phyloP scores from a whole-genome alignment of 352 stramenopile species.

The Phytopythium helicoides region DNA sequence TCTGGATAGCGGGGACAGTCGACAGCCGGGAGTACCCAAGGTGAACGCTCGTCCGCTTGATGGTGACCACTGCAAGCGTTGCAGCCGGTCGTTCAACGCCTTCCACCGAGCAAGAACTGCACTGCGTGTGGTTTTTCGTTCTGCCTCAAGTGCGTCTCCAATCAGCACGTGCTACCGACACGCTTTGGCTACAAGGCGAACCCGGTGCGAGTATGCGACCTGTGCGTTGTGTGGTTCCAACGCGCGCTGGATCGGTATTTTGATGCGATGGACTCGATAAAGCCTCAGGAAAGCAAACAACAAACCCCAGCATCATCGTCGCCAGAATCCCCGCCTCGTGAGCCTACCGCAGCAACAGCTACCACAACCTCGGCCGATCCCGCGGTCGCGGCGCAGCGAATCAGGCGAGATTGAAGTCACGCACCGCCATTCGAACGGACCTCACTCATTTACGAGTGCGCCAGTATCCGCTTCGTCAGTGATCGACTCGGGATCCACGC shows the following conservation, averaged over 20 bases:
- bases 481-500: neutral
- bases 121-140: conserved; percentile 53
- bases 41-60: conserved; percentile 28
- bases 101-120: conserved; percentile 69
- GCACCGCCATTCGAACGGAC: neutral
- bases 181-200: conserved; percentile 57
- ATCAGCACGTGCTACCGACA: conserved; percentile 48
- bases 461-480: conserved; percentile 1
- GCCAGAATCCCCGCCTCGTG: conserved; percentile 8
- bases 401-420: neutral
- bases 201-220: conserved; percentile 52
- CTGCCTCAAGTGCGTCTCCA: conserved; percentile 63
- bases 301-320: conserved; percentile 9
- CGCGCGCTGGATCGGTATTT: conserved; percentile 66
- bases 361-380: neutral
- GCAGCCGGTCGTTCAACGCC: conserved; percentile 61
- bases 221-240: conserved; percentile 65
- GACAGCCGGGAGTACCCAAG: conserved; percentile 32
- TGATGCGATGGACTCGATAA: conserved; percentile 47
- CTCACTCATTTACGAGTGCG: neutral
- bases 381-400: neutral
- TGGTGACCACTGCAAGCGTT: conserved; percentile 44
- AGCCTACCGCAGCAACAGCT: conserved; percentile 13
- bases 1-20: conserved; percentile 7
- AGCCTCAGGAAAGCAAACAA: neutral